Evolutionary conservation across 805 yeast species (phyloP), one percentile per base, ranked within the genome.

Genomic region (Metschnikowia noctiluminum): DNA sequence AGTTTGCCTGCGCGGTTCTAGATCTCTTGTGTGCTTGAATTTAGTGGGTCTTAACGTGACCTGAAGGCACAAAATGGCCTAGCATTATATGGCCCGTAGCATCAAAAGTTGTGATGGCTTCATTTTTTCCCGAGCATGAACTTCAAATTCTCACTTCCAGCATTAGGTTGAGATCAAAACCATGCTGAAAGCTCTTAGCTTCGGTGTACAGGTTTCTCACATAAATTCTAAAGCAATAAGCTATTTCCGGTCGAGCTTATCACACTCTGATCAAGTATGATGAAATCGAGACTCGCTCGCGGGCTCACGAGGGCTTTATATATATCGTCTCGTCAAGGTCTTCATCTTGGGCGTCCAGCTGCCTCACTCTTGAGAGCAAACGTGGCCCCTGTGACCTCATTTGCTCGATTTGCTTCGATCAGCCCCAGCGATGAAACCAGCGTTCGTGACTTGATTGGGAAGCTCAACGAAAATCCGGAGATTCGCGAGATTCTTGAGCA

Each of bases 401-500:
- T 46, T 16, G 32, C 44, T 16, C 49, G 54, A 8, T 50, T 47
- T 42, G 54, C 54, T 37, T 51, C 53, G 37, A 41, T 30, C 27
- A 41, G 53, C 21, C 42, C 47, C 3, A 35, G 34, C 21, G 49
- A 42, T 11, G 52, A 46, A 36, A 44, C 46, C 31, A 41, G 55
- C 39, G 53, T 62, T n/a, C 56, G 59, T 50, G 53, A 45, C 50
- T 54, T 58, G 38, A 45, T 55, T 28, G 40, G 51, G 38, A 53
- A 56, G 40, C 54, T 60, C 49, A 47, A 55, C 37, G 49, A 48
- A 31, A 51, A 55, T 56, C 76, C 76, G 2, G 69, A 70, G 50
- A 61, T 72, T 39, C 49, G 58, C 35, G 48, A 58, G 27, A 48
- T 65, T 13, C 58, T 70, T 40, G 54, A 59, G 10, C 63, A 68